Evolutionary conservation across 1,284 basidiomycete species (phyloP).

Genomic region (Tylopilus orsonianus): DNA sequence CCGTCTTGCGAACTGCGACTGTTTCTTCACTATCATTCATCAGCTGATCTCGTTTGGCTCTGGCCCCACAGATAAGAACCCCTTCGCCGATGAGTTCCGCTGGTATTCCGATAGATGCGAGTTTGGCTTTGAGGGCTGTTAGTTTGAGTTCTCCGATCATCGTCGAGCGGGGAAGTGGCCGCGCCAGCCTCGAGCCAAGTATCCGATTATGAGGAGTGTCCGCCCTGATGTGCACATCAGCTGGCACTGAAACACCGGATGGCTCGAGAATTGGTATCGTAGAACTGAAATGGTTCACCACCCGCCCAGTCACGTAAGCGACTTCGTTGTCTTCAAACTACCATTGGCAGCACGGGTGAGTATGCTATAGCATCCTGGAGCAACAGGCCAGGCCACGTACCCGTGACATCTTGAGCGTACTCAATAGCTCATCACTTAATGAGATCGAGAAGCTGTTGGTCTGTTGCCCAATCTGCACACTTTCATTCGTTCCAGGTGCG

Average conservation of each 20-base stretch:
- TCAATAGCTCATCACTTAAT: constrained; percentile 85
- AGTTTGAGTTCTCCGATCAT: constrained; percentile 96
- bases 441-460: constrained; percentile 94
- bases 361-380: neutral
- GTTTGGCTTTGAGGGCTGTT: constrained; percentile 76
- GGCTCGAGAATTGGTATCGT: constrained; percentile 69
- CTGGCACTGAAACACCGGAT: constrained; percentile 37
- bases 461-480: constrained; percentile 90
- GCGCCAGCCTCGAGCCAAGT: constrained; percentile 60
- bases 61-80: constrained; percentile 85
- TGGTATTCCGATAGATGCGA: constrained; percentile 74
- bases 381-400: constrained; percentile 45
- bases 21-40: constrained; percentile 62
- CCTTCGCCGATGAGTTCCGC: constrained; percentile 95
- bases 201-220: constrained; percentile 39
- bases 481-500: constrained; percentile 72
- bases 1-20: constrained; percentile 87
- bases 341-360: constrained; percentile 9
- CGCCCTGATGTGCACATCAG: constrained; percentile 27
- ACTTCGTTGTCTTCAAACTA: constrained; percentile 98
- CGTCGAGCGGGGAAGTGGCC: constrained; percentile 76
- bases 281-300: constrained; percentile 80
- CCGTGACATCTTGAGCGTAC: constrained; percentile 82
- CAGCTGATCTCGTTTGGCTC: constrained; percentile 47
- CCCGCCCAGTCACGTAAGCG: constrained; percentile 84